phyloP scores from a whole-genome alignment of 495 filamentous ascomycete genomes.

The Penicillium lividum region DNA sequence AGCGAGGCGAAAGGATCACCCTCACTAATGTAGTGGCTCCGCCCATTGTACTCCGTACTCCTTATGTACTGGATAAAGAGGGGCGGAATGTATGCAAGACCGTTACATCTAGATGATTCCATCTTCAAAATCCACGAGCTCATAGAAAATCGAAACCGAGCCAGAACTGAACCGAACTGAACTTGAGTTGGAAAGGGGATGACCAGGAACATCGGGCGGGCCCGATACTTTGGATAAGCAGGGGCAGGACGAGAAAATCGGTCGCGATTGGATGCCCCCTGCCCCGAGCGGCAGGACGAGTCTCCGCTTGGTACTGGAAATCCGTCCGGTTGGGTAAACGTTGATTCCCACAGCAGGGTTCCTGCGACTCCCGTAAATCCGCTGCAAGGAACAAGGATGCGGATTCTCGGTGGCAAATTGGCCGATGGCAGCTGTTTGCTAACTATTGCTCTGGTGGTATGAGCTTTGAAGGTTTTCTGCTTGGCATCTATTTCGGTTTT shows the following conservation, averaged over 20 bases:
- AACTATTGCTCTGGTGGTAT: neutral
- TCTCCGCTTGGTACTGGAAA: conserved; percentile 12
- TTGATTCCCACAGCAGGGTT: conserved; percentile 15
- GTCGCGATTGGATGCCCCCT: conserved; percentile 15
- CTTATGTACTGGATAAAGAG: neutral
- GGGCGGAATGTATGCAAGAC: neutral
- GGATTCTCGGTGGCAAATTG: conserved; percentile 18
- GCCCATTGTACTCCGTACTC: neutral
- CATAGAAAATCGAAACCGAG: too few species aligned
- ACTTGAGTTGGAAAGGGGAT: conserved; percentile 12
- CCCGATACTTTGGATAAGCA: conserved; percentile 18
- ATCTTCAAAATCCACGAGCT: too few species aligned
- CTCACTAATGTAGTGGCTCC: neutral
- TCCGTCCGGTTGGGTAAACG: conserved; percentile 20
- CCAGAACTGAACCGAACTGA: too few species aligned
- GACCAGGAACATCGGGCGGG: conserved; percentile 18
- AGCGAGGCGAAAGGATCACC: neutral
- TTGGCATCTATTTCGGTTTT: neutral
- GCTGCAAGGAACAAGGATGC: conserved; percentile 28
- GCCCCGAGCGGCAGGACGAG: conserved; percentile 24
- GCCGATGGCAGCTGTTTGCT: neutral
- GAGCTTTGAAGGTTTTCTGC: neutral
- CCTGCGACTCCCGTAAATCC: conserved; percentile 20
- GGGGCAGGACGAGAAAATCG: neutral
- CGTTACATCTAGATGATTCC: too few species aligned